Evolutionary conservation across 163 green algal species (phyloP).

Genomic region (Picocystis sp.): DNA sequence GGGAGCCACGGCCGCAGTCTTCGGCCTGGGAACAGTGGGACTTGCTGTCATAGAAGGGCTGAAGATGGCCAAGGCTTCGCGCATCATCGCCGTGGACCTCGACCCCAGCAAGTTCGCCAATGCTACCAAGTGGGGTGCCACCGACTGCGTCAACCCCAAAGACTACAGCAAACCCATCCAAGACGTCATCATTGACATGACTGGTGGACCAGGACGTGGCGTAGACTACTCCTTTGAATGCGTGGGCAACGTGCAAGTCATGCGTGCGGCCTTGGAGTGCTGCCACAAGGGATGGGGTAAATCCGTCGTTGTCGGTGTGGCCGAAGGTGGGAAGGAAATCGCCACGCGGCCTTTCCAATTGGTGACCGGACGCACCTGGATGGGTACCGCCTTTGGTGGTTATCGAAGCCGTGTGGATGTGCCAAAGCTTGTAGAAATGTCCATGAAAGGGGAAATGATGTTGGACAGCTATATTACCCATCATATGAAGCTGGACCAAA

Average conservation of each 20-base stretch:
- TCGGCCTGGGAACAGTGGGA: conserved; percentile 87
- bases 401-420: conserved; percentile 78
- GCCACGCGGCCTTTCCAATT: conserved; percentile 92
- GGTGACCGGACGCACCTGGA: conserved; percentile 87
- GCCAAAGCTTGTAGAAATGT: conserved; percentile 64
- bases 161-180: conserved; percentile 60
- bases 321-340: conserved; percentile 83
- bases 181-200: conserved; percentile 77
- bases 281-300: conserved; percentile 63
- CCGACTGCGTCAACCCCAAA: conserved; percentile 85
- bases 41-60: conserved; percentile 45
- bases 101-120: conserved; percentile 70
- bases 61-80: conserved; percentile 43
- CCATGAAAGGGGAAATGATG: conserved; percentile 62
- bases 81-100: conserved; percentile 83
- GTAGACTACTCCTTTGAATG: conserved; percentile 94
- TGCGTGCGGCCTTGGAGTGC: conserved; percentile 85
- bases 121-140: conserved; percentile 71
- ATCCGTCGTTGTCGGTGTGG: conserved; percentile 86
- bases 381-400: conserved; percentile 91
- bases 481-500: conserved; percentile 44
- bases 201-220: conserved; percentile 43
- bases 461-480: conserved; percentile 97
- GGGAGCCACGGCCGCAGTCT: conserved; percentile 76
- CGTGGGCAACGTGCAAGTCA: conserved; percentile 73